These are phyloP conservation scores for Paracamarosporium sp. DNA, from an alignment of 2,329 filamentous ascomycete genomes.

Conservation along the genomic window DNA sequence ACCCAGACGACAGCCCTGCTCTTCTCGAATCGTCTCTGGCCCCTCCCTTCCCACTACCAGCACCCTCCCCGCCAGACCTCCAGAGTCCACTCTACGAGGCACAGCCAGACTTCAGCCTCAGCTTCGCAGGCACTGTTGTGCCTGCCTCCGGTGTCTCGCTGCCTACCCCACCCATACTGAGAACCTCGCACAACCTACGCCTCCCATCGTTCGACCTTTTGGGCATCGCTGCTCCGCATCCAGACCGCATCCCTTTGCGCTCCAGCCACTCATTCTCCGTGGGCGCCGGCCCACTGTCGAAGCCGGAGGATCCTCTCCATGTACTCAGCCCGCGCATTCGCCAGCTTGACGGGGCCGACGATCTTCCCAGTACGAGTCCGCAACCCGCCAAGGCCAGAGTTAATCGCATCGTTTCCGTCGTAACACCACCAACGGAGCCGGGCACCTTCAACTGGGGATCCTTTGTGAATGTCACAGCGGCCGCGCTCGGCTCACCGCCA, in stretches of 20 bases:
- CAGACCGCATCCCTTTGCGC: conserved; percentile 45
- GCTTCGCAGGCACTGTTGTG: conserved; percentile 32
- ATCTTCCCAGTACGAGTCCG: conserved; percentile 23
- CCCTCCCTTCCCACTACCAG: conserved; percentile 37
- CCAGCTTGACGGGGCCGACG: conserved; percentile 25
- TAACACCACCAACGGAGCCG: conserved; percentile 55
- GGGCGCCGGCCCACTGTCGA: conserved; percentile 46
- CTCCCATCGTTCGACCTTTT: conserved; percentile 62
- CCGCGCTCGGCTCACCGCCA: conserved; percentile 48
- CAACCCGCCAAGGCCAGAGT: conserved; percentile 30
- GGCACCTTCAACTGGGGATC: conserved; percentile 50
- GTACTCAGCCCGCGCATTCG: conserved; percentile 39
- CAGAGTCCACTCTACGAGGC: conserved; percentile 34
- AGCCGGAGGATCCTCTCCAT: conserved; percentile 50
- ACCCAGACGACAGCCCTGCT: conserved; percentile 16
- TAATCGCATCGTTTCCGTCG: conserved; percentile 48
- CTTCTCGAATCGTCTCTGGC: conserved; percentile 38
- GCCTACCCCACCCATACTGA: conserved; percentile 37
- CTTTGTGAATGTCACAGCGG: conserved; percentile 43
- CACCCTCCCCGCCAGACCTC: conserved; percentile 25
- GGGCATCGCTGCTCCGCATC: conserved; percentile 57
- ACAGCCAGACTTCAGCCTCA: conserved; percentile 33
- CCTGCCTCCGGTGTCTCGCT: conserved; percentile 37
- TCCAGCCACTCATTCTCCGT: conserved; percentile 35
- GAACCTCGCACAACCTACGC: conserved; percentile 50